phyloP scores from a whole-genome alignment of 768 basidiomycete species.

The Lactifluus piperatus region DNA sequence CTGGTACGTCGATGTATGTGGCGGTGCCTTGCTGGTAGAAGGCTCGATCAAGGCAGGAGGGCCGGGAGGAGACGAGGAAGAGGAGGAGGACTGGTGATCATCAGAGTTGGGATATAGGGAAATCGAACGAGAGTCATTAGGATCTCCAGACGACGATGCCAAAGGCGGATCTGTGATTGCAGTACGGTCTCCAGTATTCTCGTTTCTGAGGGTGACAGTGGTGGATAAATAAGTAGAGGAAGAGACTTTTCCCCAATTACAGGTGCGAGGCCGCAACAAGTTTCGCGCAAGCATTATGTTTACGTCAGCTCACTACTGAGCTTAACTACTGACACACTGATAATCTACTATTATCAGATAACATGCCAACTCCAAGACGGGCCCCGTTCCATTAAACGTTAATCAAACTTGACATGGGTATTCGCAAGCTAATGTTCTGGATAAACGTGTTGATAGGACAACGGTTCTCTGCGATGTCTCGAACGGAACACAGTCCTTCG shows the following conservation, averaged over 20 bases:
- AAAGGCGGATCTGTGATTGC: neutral
- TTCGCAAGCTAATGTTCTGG: neutral
- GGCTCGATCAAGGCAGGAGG: conserved; percentile 9
- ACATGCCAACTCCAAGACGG: too few species aligned
- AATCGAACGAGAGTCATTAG: conserved; percentile 7
- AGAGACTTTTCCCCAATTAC: neutral
- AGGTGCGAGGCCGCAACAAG: neutral
- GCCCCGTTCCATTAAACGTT: neutral
- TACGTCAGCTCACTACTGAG: neutral
- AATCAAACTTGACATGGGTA: neutral
- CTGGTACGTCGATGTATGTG: conserved; percentile 35
- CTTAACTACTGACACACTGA: too few species aligned
- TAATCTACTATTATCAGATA: neutral
- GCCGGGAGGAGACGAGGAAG: neutral
- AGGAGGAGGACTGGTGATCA: neutral
- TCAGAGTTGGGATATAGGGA: neutral
- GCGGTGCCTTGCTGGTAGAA: neutral
- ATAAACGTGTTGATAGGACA: neutral
- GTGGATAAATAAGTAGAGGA: neutral
- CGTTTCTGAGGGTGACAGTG: neutral
- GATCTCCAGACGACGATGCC: neutral
- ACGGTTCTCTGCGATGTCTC: too few species aligned
- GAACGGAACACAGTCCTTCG: neutral
- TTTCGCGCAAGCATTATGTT: conserved; percentile 4
- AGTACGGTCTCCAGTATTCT: neutral